Evolutionary conservation across 177 flowering plant genomes (phyloP).

Genomic region (Vitis hybrid): DNA sequence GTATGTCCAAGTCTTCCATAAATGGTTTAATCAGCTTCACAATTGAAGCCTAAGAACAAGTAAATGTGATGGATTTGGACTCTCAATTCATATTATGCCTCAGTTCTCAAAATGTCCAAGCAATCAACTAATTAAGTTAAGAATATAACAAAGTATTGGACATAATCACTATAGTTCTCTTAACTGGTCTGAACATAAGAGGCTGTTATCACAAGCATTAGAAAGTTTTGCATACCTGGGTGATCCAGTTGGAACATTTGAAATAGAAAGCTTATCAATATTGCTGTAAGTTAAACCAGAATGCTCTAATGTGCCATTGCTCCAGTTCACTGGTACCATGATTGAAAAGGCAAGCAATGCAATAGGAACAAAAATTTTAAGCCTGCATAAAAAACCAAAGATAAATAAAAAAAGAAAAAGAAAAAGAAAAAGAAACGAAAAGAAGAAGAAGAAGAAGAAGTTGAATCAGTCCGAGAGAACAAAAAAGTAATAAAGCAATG

Average conservation of each 20-base stretch:
- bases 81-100: no score
- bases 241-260: conserved; percentile 77
- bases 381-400: conserved; percentile 41
- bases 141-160: no score
- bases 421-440: neutral
- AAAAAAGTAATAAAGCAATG: neutral
- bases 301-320: conserved; percentile 54
- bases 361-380: conserved; percentile 77
- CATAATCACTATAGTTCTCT: no score
- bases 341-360: conserved; percentile 60
- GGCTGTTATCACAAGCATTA: neutral
- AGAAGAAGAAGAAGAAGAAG: neutral
- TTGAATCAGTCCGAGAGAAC: conserved; percentile 2
- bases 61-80: no score
- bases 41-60: no score
- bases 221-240: conserved; percentile 40
- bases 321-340: conserved; percentile 86
- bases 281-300: conserved; percentile 50
- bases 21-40: no score
- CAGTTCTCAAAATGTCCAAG: no score
- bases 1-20: no score
- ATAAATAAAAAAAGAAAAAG: neutral
- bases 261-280: conserved; percentile 85
- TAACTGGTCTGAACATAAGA: no score
- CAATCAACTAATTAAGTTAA: no score